These are phyloP conservation scores for Paracoccidioides lutzii DNA, from an alignment of 2,329 filamentous ascomycete genomes.

Conservation along the genomic window DNA sequence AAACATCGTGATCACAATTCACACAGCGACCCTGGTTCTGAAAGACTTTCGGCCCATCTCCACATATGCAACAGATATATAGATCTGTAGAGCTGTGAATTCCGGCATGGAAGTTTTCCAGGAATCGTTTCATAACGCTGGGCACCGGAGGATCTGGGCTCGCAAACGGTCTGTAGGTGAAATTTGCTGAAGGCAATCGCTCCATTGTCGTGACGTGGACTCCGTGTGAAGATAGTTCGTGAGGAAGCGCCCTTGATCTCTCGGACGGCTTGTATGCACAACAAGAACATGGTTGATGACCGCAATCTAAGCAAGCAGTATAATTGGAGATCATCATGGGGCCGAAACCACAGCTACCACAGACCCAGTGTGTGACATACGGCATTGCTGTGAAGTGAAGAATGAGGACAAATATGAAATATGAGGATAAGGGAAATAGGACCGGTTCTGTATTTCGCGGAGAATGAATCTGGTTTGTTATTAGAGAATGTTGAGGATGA, in stretches of 20 bases:
- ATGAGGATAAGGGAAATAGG: background rate
- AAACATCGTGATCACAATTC: conserved; percentile 21
- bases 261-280: conserved; percentile 14
- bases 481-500: background rate
- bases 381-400: conserved; percentile 7
- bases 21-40: conserved; percentile 22
- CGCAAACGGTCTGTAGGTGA: background rate
- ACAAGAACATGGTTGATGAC: conserved; percentile 4
- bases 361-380: conserved; percentile 22
- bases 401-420: background rate
- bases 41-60: conserved; percentile 28
- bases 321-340: conserved; percentile 16
- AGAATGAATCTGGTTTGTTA: background rate
- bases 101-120: background rate
- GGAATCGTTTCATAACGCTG: background rate
- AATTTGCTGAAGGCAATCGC: background rate
- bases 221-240: conserved; percentile 5
- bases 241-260: conserved; percentile 3
- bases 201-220: background rate
- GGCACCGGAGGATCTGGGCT: background rate
- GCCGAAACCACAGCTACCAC: conserved; percentile 23
- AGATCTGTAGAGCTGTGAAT: conserved; percentile 14
- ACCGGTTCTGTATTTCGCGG: background rate
- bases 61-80: conserved; percentile 29
- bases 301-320: conserved; percentile 1